phyloP scores from a whole-genome alignment of 352 stramenopile species.

The Pythium aristosporum region DNA sequence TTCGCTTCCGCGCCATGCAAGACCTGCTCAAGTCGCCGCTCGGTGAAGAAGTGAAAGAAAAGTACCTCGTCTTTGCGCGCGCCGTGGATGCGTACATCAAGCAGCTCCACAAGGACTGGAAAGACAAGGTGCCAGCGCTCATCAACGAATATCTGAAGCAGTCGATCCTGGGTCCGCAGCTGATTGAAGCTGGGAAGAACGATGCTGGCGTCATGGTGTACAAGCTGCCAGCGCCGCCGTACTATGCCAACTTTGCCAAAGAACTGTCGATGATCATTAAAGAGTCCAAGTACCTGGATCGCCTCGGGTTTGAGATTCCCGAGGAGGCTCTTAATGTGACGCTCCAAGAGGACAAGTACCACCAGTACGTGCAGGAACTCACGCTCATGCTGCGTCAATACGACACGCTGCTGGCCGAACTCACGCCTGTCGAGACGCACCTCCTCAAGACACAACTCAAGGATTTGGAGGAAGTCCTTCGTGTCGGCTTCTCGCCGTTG shows the following conservation, averaged over 20 bases:
- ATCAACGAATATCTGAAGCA: slow-evolving; percentile 93
- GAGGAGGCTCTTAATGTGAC: slow-evolving; percentile 95
- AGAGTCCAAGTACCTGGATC: slow-evolving; percentile 95
- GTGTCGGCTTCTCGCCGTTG: slow-evolving; percentile 91
- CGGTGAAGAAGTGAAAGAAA: slow-evolving; percentile 93
- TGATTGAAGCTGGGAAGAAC: slow-evolving; percentile 73
- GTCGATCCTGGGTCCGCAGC: slow-evolving; percentile 87
- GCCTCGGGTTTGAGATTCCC: slow-evolving; percentile 93
- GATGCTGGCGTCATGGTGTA: slow-evolving; percentile 75
- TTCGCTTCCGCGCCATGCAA: slow-evolving; percentile 93
- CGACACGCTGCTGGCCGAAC: slow-evolving; percentile 72
- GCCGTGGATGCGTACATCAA: slow-evolving; percentile 93
- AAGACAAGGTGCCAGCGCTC: slow-evolving; percentile 78
- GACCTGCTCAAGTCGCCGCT: slow-evolving; percentile 90
- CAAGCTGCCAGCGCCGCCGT: slow-evolving; percentile 89
- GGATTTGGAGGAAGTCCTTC: slow-evolving; percentile 83
- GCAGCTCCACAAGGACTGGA: slow-evolving; percentile 92
- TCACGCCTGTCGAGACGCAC: slow-evolving; percentile 90
- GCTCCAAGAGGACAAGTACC: slow-evolving; percentile 96
- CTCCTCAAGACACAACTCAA: slow-evolving; percentile 89
- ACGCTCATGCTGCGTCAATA: slow-evolving; percentile 92
- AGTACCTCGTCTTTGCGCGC: slow-evolving; percentile 93
- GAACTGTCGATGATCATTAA: slow-evolving; percentile 95
- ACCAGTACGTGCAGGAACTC: slow-evolving; percentile 92
- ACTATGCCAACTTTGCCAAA: slow-evolving; percentile 92